These are phyloP conservation scores for Hypoxylon sp. DNA, from an alignment of 2,329 filamentous ascomycete species.

Conservation along the genomic window DNA sequence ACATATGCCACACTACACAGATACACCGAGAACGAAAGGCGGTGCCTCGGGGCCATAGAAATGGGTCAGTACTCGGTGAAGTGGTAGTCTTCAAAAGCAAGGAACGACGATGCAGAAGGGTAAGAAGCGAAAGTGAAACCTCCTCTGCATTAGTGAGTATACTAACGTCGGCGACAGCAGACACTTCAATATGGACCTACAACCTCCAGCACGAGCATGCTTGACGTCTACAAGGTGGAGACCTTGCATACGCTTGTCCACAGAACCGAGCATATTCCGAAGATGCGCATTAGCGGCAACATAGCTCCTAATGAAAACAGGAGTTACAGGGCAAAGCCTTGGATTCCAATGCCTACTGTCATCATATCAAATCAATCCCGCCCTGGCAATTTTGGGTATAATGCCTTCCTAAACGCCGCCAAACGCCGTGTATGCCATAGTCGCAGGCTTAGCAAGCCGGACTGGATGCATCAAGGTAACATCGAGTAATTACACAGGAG, in stretches of 20 bases:
- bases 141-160: conserved; percentile 2
- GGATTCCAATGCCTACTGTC: neutral
- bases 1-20: neutral
- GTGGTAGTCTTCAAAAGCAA: conserved; percentile 4
- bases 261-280: neutral
- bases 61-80: conserved; percentile 1
- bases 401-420: conserved; percentile 49
- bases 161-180: conserved; percentile 11
- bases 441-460: conserved; percentile 16
- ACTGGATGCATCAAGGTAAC: conserved; percentile 15
- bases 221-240: conserved; percentile 1
- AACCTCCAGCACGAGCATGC: neutral
- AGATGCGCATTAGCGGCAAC: neutral
- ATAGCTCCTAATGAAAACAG: conserved; percentile 3
- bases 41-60: neutral
- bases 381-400: conserved; percentile 48
- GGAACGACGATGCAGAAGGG: neutral
- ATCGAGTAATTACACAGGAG: conserved; percentile 67
- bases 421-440: conserved; percentile 35
- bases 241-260: conserved; percentile 1
- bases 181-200: conserved; percentile 1
- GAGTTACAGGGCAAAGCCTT: neutral
- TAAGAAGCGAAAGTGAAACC: conserved; percentile 6
- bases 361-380: conserved; percentile 24
- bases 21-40: neutral